Percentiles rank a stretch among this genome's conserved stretches.
Evolutionary conservation across 768 basidiomycete genomes (phyloP).

Genomic region (Coprinopsis sp.): DNA sequence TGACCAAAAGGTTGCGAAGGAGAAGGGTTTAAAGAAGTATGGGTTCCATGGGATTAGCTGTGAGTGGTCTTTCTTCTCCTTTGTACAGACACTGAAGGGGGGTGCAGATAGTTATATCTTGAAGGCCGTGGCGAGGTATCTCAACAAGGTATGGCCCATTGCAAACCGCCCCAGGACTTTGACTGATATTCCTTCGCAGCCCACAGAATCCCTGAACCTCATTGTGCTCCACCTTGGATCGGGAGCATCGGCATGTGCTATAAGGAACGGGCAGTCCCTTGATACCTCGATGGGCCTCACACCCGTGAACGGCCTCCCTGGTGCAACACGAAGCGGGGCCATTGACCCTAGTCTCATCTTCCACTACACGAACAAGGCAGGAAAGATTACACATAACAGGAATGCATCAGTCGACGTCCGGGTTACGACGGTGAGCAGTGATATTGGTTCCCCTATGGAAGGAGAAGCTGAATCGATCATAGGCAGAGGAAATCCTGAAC

Average conservation of each 20-base stretch:
- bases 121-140: conserved; percentile 50
- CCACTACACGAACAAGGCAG: conserved; percentile 62
- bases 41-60: conserved; percentile 89
- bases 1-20: conserved; percentile 51
- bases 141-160: conserved; percentile 52
- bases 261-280: conserved; percentile 65
- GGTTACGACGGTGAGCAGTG: conserved; percentile 42
- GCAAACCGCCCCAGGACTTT: no score
- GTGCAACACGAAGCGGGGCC: conserved; percentile 79
- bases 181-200: conserved; percentile 21
- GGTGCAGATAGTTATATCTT: conserved; percentile 64
- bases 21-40: conserved; percentile 77
- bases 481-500: conserved; percentile 74
- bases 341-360: conserved; percentile 87
- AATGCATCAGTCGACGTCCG: conserved; percentile 41
- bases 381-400: conserved; percentile 52
- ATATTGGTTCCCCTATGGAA: no score
- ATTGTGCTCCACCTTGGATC: conserved; percentile 87
- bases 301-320: conserved; percentile 82
- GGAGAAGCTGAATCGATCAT: no score
- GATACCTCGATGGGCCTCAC: conserved; percentile 94
- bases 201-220: conserved; percentile 53
- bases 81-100: neutral
- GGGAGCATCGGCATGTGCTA: conserved; percentile 82
- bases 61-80: conserved; percentile 22